Conservation (phyloP, 495 filamentous ascomycete species). For the Xylaria scruposa region DNA sequence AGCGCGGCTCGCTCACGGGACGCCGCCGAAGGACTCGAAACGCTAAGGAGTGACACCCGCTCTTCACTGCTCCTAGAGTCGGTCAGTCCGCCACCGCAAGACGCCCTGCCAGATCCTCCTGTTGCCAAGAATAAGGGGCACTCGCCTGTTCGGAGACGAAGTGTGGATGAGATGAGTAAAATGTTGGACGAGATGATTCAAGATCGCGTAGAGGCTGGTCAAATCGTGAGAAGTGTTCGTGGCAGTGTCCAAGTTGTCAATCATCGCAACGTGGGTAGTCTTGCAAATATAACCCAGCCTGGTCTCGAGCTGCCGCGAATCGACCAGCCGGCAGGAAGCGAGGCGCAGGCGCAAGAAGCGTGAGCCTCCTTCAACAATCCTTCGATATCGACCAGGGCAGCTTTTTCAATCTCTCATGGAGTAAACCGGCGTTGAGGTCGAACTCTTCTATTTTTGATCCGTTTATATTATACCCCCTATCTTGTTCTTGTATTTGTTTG, state of each 20-base stretch:
- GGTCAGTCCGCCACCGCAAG: constrained; percentile 43
- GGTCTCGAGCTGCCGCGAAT: constrained; percentile 46
- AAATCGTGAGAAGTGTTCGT: constrained; percentile 64
- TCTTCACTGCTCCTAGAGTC: constrained; percentile 51
- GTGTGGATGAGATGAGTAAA: constrained; percentile 85
- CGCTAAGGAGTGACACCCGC: constrained; percentile 50
- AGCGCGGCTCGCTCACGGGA: constrained; percentile 87
- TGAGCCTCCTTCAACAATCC: constrained; percentile 30
- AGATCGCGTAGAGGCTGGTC: constrained; percentile 75
- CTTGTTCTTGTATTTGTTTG: constrained; percentile 42
- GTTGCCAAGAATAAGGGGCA: constrained; percentile 39
- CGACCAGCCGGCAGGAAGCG: constrained; percentile 38
- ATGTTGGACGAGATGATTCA: constrained; percentile 96
- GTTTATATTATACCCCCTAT: constrained; percentile 42
- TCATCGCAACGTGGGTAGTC: constrained; percentile 39
- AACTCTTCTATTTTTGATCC: constrained; percentile 26
- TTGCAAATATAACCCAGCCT: constrained; percentile 28
- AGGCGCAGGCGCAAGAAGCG: constrained; percentile 43
- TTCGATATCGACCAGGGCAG: constrained; percentile 30
- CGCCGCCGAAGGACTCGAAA: constrained; percentile 66
- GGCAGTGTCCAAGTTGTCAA: constrained; percentile 60
- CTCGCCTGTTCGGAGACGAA: constrained; percentile 58
- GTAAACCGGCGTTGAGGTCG: constrained; percentile 41
- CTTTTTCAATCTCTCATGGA: constrained; percentile 36
- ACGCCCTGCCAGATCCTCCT: constrained; percentile 47